These are phyloP conservation scores for Xerocomellus amylosporus DNA, from an alignment of 768 basidiomycete species.

Conservation along the genomic window DNA sequence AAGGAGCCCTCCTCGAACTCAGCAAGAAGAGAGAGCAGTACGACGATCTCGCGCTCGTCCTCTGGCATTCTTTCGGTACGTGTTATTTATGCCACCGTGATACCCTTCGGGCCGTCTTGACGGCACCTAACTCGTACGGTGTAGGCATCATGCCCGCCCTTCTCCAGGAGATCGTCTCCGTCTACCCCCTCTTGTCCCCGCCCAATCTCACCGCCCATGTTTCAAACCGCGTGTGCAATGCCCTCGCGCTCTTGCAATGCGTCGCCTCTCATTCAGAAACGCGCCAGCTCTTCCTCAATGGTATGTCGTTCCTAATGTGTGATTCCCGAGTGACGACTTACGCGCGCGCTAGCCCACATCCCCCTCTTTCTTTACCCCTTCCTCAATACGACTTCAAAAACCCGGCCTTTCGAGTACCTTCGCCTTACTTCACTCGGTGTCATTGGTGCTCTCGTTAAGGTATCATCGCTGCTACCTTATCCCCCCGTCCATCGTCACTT, in stretches of 20 bases:
- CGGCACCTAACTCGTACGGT: neutral
- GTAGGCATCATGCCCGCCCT: constrained; percentile 96
- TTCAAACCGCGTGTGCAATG: constrained; percentile 98
- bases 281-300: constrained; percentile 90
- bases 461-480: constrained; percentile 32
- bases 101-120: neutral
- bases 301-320: constrained; percentile 38
- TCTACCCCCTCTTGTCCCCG: constrained; percentile 93
- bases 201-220: constrained; percentile 96
- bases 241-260: constrained; percentile 94
- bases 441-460: constrained; percentile 98
- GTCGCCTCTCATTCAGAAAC: constrained; percentile 98
- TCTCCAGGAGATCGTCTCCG: constrained; percentile 96
- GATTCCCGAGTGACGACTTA: neutral
- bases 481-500: constrained; percentile 3
- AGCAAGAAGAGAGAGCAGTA: constrained; percentile 99
- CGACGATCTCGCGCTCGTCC: constrained; percentile 93
- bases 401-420: constrained; percentile 98
- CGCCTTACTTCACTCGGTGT: constrained; percentile 99
- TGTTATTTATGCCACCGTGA: constrained; percentile 4
- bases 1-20: constrained; percentile 88
- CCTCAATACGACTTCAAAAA: constrained; percentile 98
- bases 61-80: constrained; percentile 98
- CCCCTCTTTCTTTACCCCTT: constrained; percentile 95
- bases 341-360: constrained; percentile 75